A percentile compares a stretch with the other conserved stretches of the same genome.
phyloP scores from a whole-genome alignment of 1,284 basidiomycete genomes.

The Earliella scabrosa region DNA sequence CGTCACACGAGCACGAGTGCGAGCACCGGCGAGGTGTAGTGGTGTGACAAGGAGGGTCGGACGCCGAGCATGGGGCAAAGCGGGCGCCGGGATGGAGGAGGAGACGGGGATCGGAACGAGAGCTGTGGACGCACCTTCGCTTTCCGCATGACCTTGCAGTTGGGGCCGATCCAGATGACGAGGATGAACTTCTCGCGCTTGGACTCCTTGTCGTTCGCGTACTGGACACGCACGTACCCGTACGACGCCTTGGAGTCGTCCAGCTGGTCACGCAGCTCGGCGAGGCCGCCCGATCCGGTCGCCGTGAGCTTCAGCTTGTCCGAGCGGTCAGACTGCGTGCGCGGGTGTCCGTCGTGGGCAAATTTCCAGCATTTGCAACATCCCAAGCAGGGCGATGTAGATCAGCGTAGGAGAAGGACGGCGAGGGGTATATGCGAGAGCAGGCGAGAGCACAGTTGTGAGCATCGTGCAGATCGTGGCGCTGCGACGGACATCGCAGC shows the following conservation, averaged over 20 bases:
- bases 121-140: slow-evolving; percentile 80
- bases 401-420: not conserved
- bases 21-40: not conserved
- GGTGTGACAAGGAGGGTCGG: not conserved
- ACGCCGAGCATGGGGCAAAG: not conserved
- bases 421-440: not conserved
- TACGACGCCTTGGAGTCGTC: slow-evolving; percentile 80
- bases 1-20: not conserved
- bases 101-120: too few species aligned
- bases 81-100: not conserved
- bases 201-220: slow-evolving; percentile 86
- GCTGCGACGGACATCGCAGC: not conserved
- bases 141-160: slow-evolving; percentile 89
- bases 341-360: too few species aligned
- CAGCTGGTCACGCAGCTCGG: slow-evolving; percentile 76
- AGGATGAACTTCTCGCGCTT: slow-evolving; percentile 90
- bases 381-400: too few species aligned
- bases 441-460: not conserved
- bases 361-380: too few species aligned
- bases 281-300: slow-evolving; percentile 80
- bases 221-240: slow-evolving; percentile 83
- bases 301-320: slow-evolving; percentile 80
- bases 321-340: slow-evolving; percentile 70
- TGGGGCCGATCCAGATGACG: slow-evolving; percentile 87
- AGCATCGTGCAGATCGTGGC: not conserved